phyloP scores from a whole-genome alignment of 495 filamentous ascomycete genomes.

The Penicillium argentinense region DNA sequence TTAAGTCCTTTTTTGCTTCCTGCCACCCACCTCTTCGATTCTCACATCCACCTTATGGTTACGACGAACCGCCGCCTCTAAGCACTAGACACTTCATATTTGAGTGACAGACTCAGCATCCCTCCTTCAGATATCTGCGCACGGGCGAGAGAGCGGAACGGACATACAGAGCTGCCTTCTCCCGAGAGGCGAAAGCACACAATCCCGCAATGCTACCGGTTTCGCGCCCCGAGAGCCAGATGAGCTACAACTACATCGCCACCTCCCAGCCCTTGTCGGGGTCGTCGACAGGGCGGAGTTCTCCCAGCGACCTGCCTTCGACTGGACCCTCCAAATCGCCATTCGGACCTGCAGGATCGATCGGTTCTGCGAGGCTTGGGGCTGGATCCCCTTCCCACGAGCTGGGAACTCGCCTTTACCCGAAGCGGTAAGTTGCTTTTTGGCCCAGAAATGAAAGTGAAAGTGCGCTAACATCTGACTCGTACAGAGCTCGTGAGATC shows the following conservation, averaged over 20 bases:
- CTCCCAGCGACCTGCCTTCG: slow-evolving; percentile 78
- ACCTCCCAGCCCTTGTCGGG: slow-evolving; percentile 76
- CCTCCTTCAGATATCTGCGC: slow-evolving; percentile 9
- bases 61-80: slow-evolving; percentile 10
- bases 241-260: slow-evolving; percentile 76
- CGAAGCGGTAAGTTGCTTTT: slow-evolving; percentile 73
- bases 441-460: slow-evolving; percentile 1
- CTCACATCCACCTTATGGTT: slow-evolving; percentile 15
- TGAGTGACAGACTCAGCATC: slow-evolving; percentile 4
- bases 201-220: slow-evolving; percentile 73
- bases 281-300: slow-evolving; percentile 83
- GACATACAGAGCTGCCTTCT: slow-evolving; percentile 27
- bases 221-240: slow-evolving; percentile 62
- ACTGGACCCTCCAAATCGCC: slow-evolving; percentile 69
- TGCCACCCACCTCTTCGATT: background rate
- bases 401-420: slow-evolving; percentile 73
- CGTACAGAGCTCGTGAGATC: slow-evolving; percentile 82
- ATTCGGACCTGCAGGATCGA: slow-evolving; percentile 70
- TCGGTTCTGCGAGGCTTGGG: slow-evolving; percentile 76
- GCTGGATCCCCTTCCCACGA: slow-evolving; percentile 98
- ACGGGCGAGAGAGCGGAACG: slow-evolving; percentile 17
- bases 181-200: slow-evolving; percentile 18
- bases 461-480: slow-evolving; percentile 15
- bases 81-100: slow-evolving; percentile 9
- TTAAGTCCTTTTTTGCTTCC: background rate